Conservation (phyloP, 2,329 filamentous ascomycete genomes). For the Colletotrichum somersetense region DNA sequence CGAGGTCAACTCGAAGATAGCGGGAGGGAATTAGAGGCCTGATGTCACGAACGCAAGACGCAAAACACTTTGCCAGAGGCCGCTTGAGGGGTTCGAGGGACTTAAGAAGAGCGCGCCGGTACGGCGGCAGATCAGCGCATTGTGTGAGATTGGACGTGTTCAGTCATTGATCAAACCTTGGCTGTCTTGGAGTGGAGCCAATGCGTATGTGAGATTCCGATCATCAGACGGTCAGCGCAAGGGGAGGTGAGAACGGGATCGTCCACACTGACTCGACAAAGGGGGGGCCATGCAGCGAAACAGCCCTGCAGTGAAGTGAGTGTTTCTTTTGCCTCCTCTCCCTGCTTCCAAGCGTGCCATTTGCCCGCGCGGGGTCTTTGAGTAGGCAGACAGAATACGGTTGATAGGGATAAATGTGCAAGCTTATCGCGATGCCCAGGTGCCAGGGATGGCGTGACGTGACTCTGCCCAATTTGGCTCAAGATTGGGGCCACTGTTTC, state of each 20-base stretch:
- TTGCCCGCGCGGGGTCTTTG: background rate
- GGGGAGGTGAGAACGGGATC: slow-evolving; percentile 21
- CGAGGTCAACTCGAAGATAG: slow-evolving; percentile 22
- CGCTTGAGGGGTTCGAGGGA: background rate
- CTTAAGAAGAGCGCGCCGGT: background rate
- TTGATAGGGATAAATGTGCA: no score
- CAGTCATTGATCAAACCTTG: slow-evolving; percentile 32
- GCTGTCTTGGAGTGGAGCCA: slow-evolving; percentile 38
- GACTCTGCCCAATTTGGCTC: slow-evolving; percentile 19
- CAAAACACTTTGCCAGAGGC: background rate
- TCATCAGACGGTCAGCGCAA: slow-evolving; percentile 26
- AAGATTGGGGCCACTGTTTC: slow-evolving; percentile 35
- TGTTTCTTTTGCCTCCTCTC: background rate
- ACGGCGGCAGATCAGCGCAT: slow-evolving; percentile 12
- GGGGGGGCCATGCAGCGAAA: background rate
- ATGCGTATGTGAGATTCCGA: slow-evolving; percentile 37
- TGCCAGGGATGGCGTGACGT: slow-evolving; percentile 34
- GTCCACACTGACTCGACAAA: slow-evolving; percentile 27
- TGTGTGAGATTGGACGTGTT: slow-evolving; percentile 20
- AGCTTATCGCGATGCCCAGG: background rate
- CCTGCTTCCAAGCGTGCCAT: background rate
- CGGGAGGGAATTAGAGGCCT: background rate
- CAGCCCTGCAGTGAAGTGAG: background rate
- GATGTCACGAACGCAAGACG: background rate
- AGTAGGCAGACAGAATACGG: background rate